Base-by-base conservation (phyloP, 805 yeast genomes). In the Torulaspora delbrueckii region DNA sequence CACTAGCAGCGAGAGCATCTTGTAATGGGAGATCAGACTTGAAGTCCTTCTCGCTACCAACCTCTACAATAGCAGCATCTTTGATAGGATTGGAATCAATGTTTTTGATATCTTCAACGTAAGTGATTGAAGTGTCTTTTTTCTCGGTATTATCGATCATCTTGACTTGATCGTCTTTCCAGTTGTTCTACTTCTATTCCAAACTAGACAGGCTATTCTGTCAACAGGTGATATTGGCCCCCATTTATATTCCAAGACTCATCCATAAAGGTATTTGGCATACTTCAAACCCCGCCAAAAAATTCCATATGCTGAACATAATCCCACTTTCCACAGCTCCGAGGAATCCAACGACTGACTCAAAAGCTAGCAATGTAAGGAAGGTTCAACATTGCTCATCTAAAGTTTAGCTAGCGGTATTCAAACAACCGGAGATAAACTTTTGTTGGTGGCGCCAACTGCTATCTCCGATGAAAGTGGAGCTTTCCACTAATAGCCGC, bases 31-130 rank as follows among this genome's bases (percentile, higher is more conserved):
- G 5, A 8, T 16, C 34, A 3, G 34, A 13, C 34, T 31, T 31
- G 34, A 16, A 35, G 7, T 22, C 31, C 18, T 35, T 36, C 22
- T 30, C 42, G 27, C 27, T 42, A 10, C 26, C 19, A 12, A 37
- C 36, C 9, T 28, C 39, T 16, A 28, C 27, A 13, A 18, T 13
- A 14, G 32, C 45, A 6, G 27, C 22, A n/a, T 45, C 43, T 19
- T 33, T 35, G 9, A 7, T 9, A 13, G 14, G 24, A 12, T 36
- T 30, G 4, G 44, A 40, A n/a, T 30, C 41, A 31, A 27, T 30
- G 7, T 36, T 40, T 19, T 40, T 35, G 4, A 46, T 22, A 36
- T 46, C 49, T 23, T 46, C 49, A 30, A 46, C 45, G 22, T 46
- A 46, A 14, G 40, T 32, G 13, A 41, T 42, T 4, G 33, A 12